Evolutionary conservation across 441 rosid genomes (phyloP), one percentile per base, ranked within the genome.

Genomic region (Erodium moschatum): DNA sequence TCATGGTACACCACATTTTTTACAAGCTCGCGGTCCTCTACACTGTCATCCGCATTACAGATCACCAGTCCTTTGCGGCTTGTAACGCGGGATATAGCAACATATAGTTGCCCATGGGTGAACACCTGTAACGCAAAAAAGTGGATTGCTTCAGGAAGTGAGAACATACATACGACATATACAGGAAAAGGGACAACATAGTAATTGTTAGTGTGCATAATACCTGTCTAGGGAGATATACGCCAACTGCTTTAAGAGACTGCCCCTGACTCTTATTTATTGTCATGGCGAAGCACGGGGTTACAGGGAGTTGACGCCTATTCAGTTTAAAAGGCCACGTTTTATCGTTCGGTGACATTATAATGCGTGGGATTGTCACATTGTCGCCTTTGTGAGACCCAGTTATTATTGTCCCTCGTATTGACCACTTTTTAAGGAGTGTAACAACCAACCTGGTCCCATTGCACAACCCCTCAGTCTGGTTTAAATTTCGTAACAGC

Each of bases 181-280:
- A n/a, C n/a, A n/a, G n/a, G n/a, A n/a, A n/a, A n/a, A n/a, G n/a
- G n/a, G n/a, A n/a, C n/a, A n/a, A n/a, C n/a, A n/a, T n/a, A n/a
- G n/a, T n/a, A n/a, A n/a, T n/a, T n/a, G n/a, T n/a, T n/a, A n/a
- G n/a, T n/a, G n/a, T n/a, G n/a, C n/a, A n/a, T n/a, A n/a, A n/a
- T n/a, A 74, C 67, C 11, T 4, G 54, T 20, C 42, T 56, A 0
- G 35, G 66, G 0, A 74, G 2, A 18, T 38, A 74, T 1, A 74
- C 0, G 1, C 73, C 42, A 11, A 74, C 67, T 0, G 20, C 0
- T 0, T 52, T 13, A 0, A 69, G 31, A 0, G 73, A 40, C 61
- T 75, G 66, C 0, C 72, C 33, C 42, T 63, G 72, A 13, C 69
- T 75, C 4, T 75, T 71, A 2, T 75, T 71, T 1, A 75, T 67